Conservation (phyloP, 306 rosid species). For the Trifolium fragiferum region DNA sequence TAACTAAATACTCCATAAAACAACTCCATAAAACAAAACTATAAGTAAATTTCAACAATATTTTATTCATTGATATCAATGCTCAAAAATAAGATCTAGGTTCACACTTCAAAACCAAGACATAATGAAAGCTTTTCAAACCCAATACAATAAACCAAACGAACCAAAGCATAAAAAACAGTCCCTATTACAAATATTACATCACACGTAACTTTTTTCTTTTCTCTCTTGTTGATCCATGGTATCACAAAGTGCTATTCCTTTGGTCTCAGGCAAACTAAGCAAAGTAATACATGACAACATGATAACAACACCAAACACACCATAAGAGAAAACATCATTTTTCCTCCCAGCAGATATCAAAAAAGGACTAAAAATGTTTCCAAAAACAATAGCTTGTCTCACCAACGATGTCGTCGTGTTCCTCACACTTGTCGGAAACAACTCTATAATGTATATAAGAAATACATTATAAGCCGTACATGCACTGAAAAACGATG, state of each 20-base stretch:
- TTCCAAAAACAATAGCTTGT: background rate
- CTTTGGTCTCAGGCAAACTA: conserved; percentile 42
- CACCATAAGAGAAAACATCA: conserved; percentile 31
- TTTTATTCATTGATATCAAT: too few species aligned
- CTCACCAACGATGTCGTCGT: background rate
- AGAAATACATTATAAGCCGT: conserved; percentile 27
- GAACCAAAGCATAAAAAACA: background rate
- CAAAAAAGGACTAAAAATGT: background rate
- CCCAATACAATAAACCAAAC: background rate
- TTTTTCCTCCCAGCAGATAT: conserved; percentile 20
- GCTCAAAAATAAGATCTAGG: background rate
- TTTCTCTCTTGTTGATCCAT: conserved; percentile 33
- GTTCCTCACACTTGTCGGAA: conserved; percentile 2
- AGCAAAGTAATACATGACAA: conserved; percentile 22
- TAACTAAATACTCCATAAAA: too few species aligned
- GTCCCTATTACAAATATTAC: background rate
- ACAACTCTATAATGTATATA: background rate
- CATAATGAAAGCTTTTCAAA: background rate
- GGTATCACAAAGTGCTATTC: conserved; percentile 30
- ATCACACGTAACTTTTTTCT: background rate
- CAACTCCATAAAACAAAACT: too few species aligned
- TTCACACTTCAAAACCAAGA: background rate
- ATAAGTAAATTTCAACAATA: too few species aligned
- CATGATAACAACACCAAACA: conserved; percentile 39
- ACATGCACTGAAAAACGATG: conserved; percentile 44